Base-by-base conservation (phyloP, 176 grass and related monocot species). In the Oryza officinalis region DNA sequence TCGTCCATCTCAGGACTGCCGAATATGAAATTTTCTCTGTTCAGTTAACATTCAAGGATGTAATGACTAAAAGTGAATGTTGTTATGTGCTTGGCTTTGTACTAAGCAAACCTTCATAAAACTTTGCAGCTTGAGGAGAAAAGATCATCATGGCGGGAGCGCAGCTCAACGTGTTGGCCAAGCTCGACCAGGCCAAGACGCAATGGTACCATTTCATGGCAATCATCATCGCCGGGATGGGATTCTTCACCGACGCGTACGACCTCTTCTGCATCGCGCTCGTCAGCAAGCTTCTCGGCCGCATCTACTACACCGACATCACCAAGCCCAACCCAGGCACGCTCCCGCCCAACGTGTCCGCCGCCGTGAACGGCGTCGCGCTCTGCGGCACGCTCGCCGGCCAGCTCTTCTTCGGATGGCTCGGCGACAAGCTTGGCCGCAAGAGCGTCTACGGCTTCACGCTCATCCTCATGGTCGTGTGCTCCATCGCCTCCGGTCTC, bases 371-470 rank as follows among this genome's bases (percentile, higher is more conserved):
- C 23, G 10, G 12, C 13, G n/a, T 72, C 43, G 23, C 13, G 13
- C 44, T 73, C 13, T 46, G 37, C 22, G 68, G 43, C 13, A 43
- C 71, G 13, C 7, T 73, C 25, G 71, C 44, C 5, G 43, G 71
- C 12, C 43, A 73, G 71, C 43, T 73, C 71, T 14, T 73, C 40
- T 73, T 73, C 43, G 23, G 43, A 2, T 49, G 71, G 71, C 43
- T 73, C 41, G 43, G 43, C n/a, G 57, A 61, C 57, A 61, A 61
- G 57, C 22, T 61, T 2, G 57, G 52, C 4, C 52, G 52, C 52
- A 57, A 57, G 52, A 57, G 77, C 61, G 94, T 93, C 15, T 97
- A 96, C 8, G 94, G 94, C 4, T 86, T 97, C 69, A 97, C 91
- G 12, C 87, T 97, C 12, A 57, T 97, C 20, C 72, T 97, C 69